phyloP scores from a whole-genome alignment of 345 rosid genomes.

The Eutrema yunnanense region DNA sequence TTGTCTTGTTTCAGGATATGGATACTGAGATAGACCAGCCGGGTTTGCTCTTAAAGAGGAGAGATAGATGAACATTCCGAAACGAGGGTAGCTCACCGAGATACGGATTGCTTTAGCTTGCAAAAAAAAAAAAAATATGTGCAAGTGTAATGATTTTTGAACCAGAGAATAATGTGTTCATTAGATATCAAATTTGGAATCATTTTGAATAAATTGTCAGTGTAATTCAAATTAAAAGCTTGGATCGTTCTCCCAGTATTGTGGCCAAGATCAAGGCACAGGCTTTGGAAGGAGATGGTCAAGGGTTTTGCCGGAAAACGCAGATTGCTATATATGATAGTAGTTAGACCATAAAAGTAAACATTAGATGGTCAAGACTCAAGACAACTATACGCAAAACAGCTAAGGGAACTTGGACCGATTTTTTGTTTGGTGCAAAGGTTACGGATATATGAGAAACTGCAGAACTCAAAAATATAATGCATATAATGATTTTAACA shows the following conservation, averaged over 20 bases:
- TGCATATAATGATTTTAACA: not conserved
- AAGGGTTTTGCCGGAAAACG: not conserved
- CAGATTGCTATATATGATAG: not conserved
- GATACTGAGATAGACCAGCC: conserved; percentile 7
- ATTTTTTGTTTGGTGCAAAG: not conserved
- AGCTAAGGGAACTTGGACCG: not conserved
- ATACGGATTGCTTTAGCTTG: conserved; percentile 16
- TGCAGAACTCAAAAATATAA: not conserved
- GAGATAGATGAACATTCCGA: not conserved
- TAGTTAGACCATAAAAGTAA: not conserved
- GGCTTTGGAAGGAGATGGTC: not conserved
- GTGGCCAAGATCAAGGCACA: not conserved
- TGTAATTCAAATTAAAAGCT: not conserved
- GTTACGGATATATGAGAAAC: not conserved
- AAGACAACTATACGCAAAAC: not conserved
- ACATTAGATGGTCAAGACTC: not conserved
- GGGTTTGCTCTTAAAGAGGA: not conserved
- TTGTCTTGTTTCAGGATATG: conserved; percentile 21
- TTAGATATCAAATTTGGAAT: not conserved
- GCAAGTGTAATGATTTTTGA: conserved; percentile 15
- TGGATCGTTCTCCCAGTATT: not conserved
- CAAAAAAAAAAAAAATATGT: not conserved
- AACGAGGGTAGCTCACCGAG: conserved; percentile 16
- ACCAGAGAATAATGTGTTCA: conserved; percentile 8
- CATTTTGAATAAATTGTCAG: not conserved